Base-by-base conservation (phyloP, 1,284 basidiomycete species). In the Farysia itapuensis region DNA sequence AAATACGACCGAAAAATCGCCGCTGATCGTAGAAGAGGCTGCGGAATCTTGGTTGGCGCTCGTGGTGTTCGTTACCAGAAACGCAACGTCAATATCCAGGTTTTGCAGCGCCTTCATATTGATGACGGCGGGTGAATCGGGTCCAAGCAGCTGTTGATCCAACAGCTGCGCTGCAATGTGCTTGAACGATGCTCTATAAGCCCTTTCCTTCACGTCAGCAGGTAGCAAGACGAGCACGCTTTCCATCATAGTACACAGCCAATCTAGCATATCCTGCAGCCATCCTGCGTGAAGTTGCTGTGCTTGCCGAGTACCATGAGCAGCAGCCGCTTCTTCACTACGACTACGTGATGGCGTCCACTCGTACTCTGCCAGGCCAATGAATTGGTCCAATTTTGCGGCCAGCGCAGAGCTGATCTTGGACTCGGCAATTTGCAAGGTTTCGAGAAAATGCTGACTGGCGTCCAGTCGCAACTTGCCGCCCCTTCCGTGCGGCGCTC, bases 161-260 rank as follows among this genome's bases (percentile, higher is more conserved):
- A 93, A 87, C 25, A 98, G 80, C 60, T 86, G 88, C 43, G 86
- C 84, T 0, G 90, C 87, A 44, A 97, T 89, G 72, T 94, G 89
- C 24, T 82, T 80, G 29, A 94, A 82, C 12, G 94, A 92, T 28
- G 85, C 87, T 60, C 83, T 83, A 77, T 95, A 98, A 12, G 90
- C 88, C 53, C 88, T 85, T 36, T 89, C 86, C 78, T 94, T 94
- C 78, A 91, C 87, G 5, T 80, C 79, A 46, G 90, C 86, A 52
- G 79, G 79, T 25, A 83, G 63, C 8, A 89, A 85, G 71, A 95
- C 86, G 38, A 88, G 82, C 15, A 97, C 86, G 22, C 89, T 89
- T 77, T 97, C 94, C 61, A 98, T 91, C 61, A 96, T 90, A 1
- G 93, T 95, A 29, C 88, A 90, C 33, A 98, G 81, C 89, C 94